Conservation (phyloP, 371 early-diverging fungal species). For the Phascolomyces articulosus region DNA sequence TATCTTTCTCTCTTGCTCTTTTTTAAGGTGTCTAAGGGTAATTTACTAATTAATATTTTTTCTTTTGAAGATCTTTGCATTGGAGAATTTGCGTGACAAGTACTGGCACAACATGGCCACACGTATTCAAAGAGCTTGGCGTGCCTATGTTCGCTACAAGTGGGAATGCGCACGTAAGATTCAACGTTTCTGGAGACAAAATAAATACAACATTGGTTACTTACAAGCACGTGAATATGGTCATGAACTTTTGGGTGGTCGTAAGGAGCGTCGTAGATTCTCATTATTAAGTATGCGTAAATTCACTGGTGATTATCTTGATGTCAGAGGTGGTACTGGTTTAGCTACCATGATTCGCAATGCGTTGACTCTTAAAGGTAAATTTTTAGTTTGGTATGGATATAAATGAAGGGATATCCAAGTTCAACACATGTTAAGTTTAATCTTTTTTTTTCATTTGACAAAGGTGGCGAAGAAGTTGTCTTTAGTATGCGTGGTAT, state of each 20-base stretch:
- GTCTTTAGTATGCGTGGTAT: constrained; percentile 74
- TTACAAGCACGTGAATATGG: constrained; percentile 92
- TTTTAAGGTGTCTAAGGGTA: no score
- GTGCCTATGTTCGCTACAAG: constrained; percentile 76
- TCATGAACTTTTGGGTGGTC: constrained; percentile 84
- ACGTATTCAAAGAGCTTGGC: constrained; percentile 92
- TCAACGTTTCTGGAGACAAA: constrained; percentile 85
- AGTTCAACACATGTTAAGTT: not conserved
- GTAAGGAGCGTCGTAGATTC: constrained; percentile 92
- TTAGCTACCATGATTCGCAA: constrained; percentile 70
- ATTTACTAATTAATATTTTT: not conserved
- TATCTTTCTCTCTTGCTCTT: not conserved
- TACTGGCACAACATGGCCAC: constrained; percentile 97
- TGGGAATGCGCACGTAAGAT: constrained; percentile 76
- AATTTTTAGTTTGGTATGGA: constrained; percentile 61
- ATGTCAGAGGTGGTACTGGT: constrained; percentile 66
- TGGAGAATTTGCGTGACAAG: constrained; percentile 91
- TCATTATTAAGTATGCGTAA: constrained; percentile 84
- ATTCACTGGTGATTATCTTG: constrained; percentile 92
- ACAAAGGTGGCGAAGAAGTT: constrained; percentile 57
- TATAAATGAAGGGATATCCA: not conserved
- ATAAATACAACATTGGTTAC: constrained; percentile 90
- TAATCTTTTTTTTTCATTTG: not conserved
- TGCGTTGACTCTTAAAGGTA: constrained; percentile 57
- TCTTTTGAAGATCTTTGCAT: constrained; percentile 70